A percentile compares a stretch with the other conserved stretches of the same genome.
phyloP scores from a whole-genome alignment of 2,329 filamentous ascomycete species.

The Tolypocladium endophyticum region DNA sequence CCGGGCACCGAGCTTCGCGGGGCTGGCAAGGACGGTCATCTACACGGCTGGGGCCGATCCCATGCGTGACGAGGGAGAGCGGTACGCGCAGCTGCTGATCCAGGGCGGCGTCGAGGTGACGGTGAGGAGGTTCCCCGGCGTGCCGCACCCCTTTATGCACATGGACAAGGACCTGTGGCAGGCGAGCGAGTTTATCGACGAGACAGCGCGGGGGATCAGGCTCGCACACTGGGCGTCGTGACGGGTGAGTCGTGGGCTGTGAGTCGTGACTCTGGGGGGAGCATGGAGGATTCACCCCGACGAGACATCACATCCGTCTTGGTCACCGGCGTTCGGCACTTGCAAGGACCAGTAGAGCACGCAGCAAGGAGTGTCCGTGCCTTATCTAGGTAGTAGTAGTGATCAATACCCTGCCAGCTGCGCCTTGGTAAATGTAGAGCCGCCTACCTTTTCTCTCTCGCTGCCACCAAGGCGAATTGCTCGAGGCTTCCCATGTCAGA shows the following conservation, averaged over 20 bases:
- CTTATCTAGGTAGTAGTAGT: neutral
- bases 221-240: constrained; percentile 11
- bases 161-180: constrained; percentile 30
- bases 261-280: neutral
- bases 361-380: neutral
- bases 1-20: constrained; percentile 19
- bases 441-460: neutral
- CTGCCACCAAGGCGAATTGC: neutral
- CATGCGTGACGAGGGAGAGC: constrained; percentile 37
- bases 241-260: neutral
- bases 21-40: constrained; percentile 27
- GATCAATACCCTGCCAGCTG: neutral
- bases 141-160: constrained; percentile 40
- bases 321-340: neutral
- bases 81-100: constrained; percentile 30
- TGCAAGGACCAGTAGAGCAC: neutral
- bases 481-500: too few species aligned
- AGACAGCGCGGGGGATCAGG: constrained; percentile 19
- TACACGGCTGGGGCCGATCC: constrained; percentile 33
- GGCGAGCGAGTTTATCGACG: constrained; percentile 21
- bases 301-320: too few species aligned
- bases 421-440: too few species aligned
- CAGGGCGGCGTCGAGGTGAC: constrained; percentile 34
- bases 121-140: constrained; percentile 32
- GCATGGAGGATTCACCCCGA: neutral